phyloP scores from a whole-genome alignment of 805 yeast genomes.

The Ogataea degrootiae region DNA sequence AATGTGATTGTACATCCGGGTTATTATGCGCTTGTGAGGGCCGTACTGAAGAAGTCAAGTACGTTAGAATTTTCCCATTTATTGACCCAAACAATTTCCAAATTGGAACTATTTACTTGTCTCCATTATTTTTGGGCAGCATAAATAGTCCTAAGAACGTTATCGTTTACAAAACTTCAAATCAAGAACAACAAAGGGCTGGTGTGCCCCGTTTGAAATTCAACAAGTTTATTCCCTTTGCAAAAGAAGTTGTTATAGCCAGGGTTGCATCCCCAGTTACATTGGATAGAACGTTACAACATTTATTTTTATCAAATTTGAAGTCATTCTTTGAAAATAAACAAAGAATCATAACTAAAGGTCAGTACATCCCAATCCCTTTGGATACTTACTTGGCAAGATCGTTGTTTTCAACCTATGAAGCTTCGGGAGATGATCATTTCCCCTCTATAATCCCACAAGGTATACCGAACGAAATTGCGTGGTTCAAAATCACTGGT shows the following conservation, averaged over 20 bases:
- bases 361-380: slow-evolving; percentile 72
- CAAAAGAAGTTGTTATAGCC: slow-evolving; percentile 60
- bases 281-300: slow-evolving; percentile 58
- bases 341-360: slow-evolving; percentile 54
- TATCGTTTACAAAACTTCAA: slow-evolving; percentile 5
- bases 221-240: slow-evolving; percentile 36
- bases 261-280: slow-evolving; percentile 68
- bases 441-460: slow-evolving; percentile 43
- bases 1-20: slow-evolving; percentile 15
- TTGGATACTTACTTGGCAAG: slow-evolving; percentile 66
- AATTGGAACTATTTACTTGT: slow-evolving; percentile 41
- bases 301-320: slow-evolving; percentile 54
- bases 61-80: slow-evolving; percentile 50
- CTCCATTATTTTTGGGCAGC: slow-evolving; percentile 59
- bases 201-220: slow-evolving; percentile 19
- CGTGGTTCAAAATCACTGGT: slow-evolving; percentile 77
- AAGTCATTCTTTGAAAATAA: slow-evolving; percentile 55
- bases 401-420: slow-evolving; percentile 42
- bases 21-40: slow-evolving; percentile 14
- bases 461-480: slow-evolving; percentile 66
- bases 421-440: slow-evolving; percentile 11
- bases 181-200: slow-evolving; percentile 21
- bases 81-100: slow-evolving; percentile 55
- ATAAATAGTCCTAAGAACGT: slow-evolving; percentile 33
- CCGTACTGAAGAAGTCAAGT: slow-evolving; percentile 5